Conservation (phyloP, 306 rosid genomes). For the Vicia faba region DNA sequence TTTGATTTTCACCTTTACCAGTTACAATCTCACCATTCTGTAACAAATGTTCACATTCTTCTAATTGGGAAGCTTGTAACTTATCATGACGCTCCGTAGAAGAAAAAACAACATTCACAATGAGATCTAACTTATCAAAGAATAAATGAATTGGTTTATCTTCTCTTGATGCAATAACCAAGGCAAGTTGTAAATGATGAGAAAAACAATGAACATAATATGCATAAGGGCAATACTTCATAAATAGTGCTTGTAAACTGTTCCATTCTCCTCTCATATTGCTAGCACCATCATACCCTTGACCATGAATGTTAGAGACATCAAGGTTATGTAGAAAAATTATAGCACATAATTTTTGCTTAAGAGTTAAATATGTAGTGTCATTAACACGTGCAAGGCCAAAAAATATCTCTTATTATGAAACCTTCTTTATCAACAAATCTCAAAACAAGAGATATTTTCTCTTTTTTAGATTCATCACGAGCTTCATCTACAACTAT, state of each 20-base stretch:
- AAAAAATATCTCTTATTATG: neutral
- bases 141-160: neutral
- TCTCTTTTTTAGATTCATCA: neutral
- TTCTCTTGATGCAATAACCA: neutral
- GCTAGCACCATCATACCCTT: neutral
- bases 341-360: neutral
- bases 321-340: neutral
- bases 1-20: no score
- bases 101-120: no score
- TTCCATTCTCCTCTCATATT: constrained; percentile 15
- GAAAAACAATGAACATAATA: neutral
- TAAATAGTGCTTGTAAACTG: neutral
- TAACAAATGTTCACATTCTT: no score
- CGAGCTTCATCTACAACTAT: neutral
- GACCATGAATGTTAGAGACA: neutral
- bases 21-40: no score
- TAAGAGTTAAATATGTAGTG: neutral
- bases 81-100: no score
- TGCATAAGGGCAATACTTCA: neutral
- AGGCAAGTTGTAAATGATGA: neutral
- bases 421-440: neutral
- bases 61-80: no score
- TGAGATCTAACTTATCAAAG: no score
- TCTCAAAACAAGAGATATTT: no score
- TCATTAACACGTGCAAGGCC: neutral